Evolutionary conservation across 257 asterid species (phyloP).

Genomic region (Primulina huaijiensis): DNA sequence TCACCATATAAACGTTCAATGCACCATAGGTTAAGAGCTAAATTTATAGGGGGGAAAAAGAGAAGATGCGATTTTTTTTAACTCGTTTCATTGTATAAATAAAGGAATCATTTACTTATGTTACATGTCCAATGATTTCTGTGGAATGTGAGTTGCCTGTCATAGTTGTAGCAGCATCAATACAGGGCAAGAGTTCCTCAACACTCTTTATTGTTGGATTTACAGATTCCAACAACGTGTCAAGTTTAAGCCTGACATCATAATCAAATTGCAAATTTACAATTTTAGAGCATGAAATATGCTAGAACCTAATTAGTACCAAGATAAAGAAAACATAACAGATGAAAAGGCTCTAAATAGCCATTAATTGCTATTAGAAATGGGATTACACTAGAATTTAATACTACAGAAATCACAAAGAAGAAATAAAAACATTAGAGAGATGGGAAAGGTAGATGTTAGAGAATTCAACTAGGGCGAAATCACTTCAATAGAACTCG

Average conservation of each 20-base stretch:
- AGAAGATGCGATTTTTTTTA: conserved; percentile 19
- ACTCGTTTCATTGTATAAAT: conserved; percentile 23
- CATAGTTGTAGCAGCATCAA: conserved; percentile 21
- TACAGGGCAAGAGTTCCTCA: conserved; percentile 69
- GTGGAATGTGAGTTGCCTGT: not conserved
- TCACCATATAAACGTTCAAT: conserved; percentile 97
- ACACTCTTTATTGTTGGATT: conserved; percentile 75
- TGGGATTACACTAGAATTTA: conserved; percentile 2
- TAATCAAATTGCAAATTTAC: no score
- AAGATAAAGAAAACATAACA: no score
- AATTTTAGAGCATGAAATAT: no score
- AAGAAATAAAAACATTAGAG: conserved; percentile 12
- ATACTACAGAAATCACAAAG: conserved; percentile 14
- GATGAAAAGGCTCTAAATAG: no score
- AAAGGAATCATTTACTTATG: conserved; percentile 13
- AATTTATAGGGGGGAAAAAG: conserved; percentile 40
- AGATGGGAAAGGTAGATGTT: conserved; percentile 12
- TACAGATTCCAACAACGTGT: conserved; percentile 91
- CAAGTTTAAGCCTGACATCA: conserved; percentile 72
- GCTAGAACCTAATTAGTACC: no score
- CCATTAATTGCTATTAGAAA: not conserved
- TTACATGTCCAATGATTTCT: conserved; percentile 87
- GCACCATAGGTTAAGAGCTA: conserved; percentile 85
- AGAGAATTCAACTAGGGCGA: conserved; percentile 16
- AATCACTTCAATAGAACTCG: conserved; percentile 18